Evolutionary conservation across 768 basidiomycete species (phyloP), one percentile per base, ranked within the genome.

Genomic region (Rhodotorula diobovata): DNA sequence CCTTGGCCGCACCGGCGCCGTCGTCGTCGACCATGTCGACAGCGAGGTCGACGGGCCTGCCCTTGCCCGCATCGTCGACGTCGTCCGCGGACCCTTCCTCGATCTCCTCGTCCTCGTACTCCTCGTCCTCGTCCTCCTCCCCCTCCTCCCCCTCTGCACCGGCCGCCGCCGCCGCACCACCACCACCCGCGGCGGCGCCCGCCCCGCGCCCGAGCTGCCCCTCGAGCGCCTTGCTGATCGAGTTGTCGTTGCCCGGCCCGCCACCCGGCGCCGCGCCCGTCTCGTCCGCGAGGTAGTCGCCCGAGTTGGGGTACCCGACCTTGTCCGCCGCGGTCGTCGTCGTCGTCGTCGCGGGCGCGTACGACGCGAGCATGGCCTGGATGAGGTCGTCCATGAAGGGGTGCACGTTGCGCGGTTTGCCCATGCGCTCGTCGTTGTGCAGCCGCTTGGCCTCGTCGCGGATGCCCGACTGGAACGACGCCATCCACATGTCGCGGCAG

Each of bases 401-500:
- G 66, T 75, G 70, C 28, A 66, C 74, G 65, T 75, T 76, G n/a
- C 71, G 50, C 37, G 69, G 64, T 59, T 75, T 75, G 67, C 74
- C 74, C 45, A 45, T 16, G 18, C 66, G 61, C 39, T 75, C 71
- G 16, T 72, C 71, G 64, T 56, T 50, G 48, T 50, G 71, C 68
- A 63, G 67, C 32, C 59, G 77, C 74, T 79, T 79, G 46, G 78
- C 77, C 46, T 79, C 79, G 30, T 76, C 76, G 68, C 80, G 81
- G 63, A 83, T 73, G 32, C 88, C 88, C 60, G 90, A 90, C 37
- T 84, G 83, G 1, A 95, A 95, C 57, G 88, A 89, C 73, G 86
- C 85, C n/a, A 92, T 85, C 96, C 96, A 99, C 50, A 99, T 84
- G 80, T 99, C 96, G 48, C 96, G 83, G 77, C 96, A 99, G 83